Conservation (phyloP, 2,329 filamentous ascomycete species). For the Bipolaris cookei region DNA sequence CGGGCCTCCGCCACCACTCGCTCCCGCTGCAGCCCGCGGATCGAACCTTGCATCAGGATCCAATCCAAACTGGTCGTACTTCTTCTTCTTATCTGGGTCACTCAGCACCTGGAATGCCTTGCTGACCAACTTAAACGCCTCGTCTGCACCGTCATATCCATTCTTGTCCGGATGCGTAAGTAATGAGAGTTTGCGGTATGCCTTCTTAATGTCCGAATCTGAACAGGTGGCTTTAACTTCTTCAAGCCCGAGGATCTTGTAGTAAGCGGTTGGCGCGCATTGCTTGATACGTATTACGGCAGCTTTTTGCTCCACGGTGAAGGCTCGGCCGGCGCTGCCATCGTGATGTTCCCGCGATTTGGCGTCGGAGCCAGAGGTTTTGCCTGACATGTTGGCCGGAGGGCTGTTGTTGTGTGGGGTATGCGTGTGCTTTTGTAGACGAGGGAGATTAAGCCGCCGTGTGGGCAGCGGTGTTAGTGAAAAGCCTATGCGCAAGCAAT, state of each 20-base stretch:
- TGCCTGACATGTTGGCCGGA: constrained; percentile 50
- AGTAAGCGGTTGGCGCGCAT: constrained; percentile 87
- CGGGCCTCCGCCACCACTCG: constrained; percentile 52
- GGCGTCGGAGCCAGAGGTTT: constrained; percentile 52
- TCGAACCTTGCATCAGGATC: constrained; percentile 91
- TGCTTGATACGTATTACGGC: constrained; percentile 87
- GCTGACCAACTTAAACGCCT: constrained; percentile 98
- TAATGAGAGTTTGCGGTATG: constrained; percentile 91
- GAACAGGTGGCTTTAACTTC: constrained; percentile 68
- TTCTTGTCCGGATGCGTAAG: constrained; percentile 99
- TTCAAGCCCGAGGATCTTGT: constrained; percentile 86
- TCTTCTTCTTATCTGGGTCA: constrained; percentile 89
- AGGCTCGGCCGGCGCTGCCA: constrained; percentile 76
- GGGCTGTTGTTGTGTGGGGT: constrained; percentile 6
- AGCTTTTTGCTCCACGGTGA: constrained; percentile 87
- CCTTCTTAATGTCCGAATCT: constrained; percentile 93
- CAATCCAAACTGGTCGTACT: constrained; percentile 86
- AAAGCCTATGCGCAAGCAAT: constrained; percentile 14
- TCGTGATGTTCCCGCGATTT: constrained; percentile 72
- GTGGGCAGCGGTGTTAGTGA: constrained; percentile 12
- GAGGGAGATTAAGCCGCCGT: constrained; percentile 14
- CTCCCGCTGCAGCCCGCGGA: constrained; percentile 59
- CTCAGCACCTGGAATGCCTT: constrained; percentile 91
- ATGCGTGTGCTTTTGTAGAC: constrained; percentile 3
- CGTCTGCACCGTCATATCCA: constrained; percentile 91